Conservation (phyloP, 305 asterid species). For the Stenogyne calaminthoides region DNA sequence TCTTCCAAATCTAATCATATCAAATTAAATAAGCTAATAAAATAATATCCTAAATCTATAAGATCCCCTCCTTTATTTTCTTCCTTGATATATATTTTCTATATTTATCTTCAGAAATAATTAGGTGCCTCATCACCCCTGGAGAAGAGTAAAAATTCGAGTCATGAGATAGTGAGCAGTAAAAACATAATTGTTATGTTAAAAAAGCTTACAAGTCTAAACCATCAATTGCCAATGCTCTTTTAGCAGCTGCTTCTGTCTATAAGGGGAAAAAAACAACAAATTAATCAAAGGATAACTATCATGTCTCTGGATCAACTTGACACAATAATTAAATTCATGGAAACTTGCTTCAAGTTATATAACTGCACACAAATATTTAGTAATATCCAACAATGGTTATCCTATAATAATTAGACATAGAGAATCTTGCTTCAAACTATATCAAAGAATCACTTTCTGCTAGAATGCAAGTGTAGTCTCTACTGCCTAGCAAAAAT, state of each 20-base stretch:
- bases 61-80: too few species aligned
- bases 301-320: background rate
- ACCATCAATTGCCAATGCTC: constrained; percentile 96
- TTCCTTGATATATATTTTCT: too few species aligned
- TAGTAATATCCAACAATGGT: background rate
- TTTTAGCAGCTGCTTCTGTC: constrained; percentile 94
- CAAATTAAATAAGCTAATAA: too few species aligned
- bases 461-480: background rate
- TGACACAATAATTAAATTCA: background rate
- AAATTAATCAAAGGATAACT: background rate
- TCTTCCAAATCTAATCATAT: too few species aligned
- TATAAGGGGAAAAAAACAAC: constrained; percentile 36
- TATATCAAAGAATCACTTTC: background rate
- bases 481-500: background rate
- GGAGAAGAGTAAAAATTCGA: constrained; percentile 27
- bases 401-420: background rate
- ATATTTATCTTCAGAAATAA: too few species aligned
- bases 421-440: constrained; percentile 2
- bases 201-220: constrained; percentile 80
- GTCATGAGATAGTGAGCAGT: constrained; percentile 3
- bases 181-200: background rate
- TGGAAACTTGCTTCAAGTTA: background rate
- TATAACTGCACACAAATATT: background rate
- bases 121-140: too few species aligned
- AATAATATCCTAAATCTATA: too few species aligned